Evolutionary conservation across 306 rosid genomes (phyloP).

Genomic region (Quercus alba): DNA sequence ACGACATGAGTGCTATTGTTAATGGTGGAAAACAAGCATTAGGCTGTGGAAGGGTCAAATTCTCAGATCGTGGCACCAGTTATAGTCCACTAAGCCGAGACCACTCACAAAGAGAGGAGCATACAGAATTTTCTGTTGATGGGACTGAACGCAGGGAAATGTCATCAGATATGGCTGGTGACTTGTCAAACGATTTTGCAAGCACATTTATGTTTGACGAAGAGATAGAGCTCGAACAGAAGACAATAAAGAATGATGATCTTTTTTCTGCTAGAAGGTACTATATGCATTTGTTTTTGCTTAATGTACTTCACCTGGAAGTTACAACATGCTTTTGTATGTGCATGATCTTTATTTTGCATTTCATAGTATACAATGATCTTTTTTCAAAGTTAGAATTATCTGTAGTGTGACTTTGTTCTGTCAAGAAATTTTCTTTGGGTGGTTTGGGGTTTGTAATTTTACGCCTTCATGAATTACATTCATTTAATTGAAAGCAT

Average conservation of each 20-base stretch:
- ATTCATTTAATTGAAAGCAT: background rate
- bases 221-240: slow-evolving; percentile 87
- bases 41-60: slow-evolving; percentile 19
- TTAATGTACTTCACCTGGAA: slow-evolving; percentile 23
- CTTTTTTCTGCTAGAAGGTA: slow-evolving; percentile 63
- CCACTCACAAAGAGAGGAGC: slow-evolving; percentile 30
- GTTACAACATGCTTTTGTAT: slow-evolving; percentile 35
- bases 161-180: slow-evolving; percentile 34
- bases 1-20: slow-evolving; percentile 18
- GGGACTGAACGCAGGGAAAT: slow-evolving; percentile 37
- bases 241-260: slow-evolving; percentile 44
- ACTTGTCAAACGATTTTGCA: slow-evolving; percentile 66
- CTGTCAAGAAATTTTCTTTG: background rate
- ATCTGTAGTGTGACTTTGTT: background rate
- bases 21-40: slow-evolving; percentile 27
- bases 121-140: slow-evolving; percentile 16
- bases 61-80: slow-evolving; percentile 20
- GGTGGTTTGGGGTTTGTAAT: background rate
- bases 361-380: background rate
- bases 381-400: background rate
- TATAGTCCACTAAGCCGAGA: slow-evolving; percentile 7
- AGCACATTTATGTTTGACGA: slow-evolving; percentile 95
- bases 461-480: background rate
- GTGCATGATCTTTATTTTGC: background rate
- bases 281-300: slow-evolving; percentile 2